phyloP scores from a whole-genome alignment of 768 basidiomycete species.

The Rhizopogon rudus region DNA sequence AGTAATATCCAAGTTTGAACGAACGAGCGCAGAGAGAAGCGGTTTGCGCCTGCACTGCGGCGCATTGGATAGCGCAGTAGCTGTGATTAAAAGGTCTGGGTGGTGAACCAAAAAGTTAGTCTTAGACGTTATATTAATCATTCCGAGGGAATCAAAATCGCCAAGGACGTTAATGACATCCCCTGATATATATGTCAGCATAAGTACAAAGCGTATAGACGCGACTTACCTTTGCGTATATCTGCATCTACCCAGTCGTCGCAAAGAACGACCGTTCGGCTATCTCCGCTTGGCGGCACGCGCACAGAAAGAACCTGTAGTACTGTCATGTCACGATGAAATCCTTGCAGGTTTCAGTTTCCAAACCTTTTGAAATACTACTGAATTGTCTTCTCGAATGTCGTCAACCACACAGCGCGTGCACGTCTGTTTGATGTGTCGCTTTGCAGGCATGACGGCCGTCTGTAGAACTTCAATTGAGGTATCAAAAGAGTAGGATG shows the following conservation, averaged over 20 bases:
- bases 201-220: neutral
- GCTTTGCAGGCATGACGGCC: constrained; percentile 5
- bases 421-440: constrained; percentile 31
- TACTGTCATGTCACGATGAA: constrained; percentile 1
- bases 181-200: constrained; percentile 35
- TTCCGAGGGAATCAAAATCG: constrained; percentile 26
- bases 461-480: constrained; percentile 12
- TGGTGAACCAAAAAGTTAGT: constrained; percentile 79
- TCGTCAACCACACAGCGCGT: constrained; percentile 54
- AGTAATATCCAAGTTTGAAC: constrained; percentile 52
- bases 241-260: constrained; percentile 78
- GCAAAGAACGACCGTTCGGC: constrained; percentile 50
- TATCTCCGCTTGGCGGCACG: constrained; percentile 33
- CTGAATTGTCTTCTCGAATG: constrained; percentile 32
- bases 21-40: constrained; percentile 63
- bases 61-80: constrained; percentile 82
- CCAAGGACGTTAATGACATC: constrained; percentile 83
- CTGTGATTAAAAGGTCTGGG: constrained; percentile 88
- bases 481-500: neutral
- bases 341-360: neutral
- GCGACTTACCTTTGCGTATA: constrained; percentile 48
- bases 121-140: constrained; percentile 57
- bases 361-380: constrained; percentile 38
- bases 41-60: constrained; percentile 84
- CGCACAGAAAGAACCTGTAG: constrained; percentile 48